Conservation (phyloP, 1,139 yeast genomes). For the Magnusiomyces suaveolens region DNA sequence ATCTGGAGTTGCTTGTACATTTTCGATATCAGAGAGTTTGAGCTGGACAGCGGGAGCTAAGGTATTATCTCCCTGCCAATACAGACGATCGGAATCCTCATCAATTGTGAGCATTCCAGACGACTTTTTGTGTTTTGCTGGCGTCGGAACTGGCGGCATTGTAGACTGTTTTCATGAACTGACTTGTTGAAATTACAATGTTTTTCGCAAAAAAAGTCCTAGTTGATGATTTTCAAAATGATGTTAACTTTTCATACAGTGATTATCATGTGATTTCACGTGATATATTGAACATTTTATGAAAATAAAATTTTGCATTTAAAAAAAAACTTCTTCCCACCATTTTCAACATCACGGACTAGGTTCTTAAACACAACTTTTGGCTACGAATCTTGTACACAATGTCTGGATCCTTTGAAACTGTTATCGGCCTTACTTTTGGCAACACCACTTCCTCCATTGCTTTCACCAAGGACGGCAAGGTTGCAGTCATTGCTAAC, state of each 20-base stretch:
- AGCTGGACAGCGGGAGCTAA: slow-evolving; percentile 16
- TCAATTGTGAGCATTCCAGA: slow-evolving; percentile 22
- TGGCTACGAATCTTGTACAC: neutral
- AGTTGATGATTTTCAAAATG: neutral
- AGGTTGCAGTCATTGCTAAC: slow-evolving; percentile 94
- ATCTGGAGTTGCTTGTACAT: neutral
- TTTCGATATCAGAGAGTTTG: slow-evolving; percentile 9
- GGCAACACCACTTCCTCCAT: slow-evolving; percentile 95
- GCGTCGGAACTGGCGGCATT: slow-evolving; percentile 15
- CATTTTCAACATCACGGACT: neutral
- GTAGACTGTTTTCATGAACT: neutral
- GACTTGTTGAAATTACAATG: neutral
- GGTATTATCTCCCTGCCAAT: slow-evolving; percentile 20
- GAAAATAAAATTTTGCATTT: neutral
- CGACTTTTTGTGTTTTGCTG: slow-evolving; percentile 26
- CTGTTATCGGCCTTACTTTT: slow-evolving; percentile 89
- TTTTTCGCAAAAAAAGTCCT: neutral
- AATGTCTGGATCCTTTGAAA: slow-evolving; percentile 15
- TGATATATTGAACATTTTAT: too few relatives aligned
- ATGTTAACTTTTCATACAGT: too few relatives aligned
- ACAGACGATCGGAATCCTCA: slow-evolving; percentile 17
- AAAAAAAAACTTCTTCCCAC: neutral
- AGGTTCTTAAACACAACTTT: neutral
- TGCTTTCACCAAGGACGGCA: slow-evolving; percentile 85
- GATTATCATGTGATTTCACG: neutral